phyloP scores from a whole-genome alignment of 371 early-diverging fungal genomes.

The Syncephalastrum contaminatum region DNA sequence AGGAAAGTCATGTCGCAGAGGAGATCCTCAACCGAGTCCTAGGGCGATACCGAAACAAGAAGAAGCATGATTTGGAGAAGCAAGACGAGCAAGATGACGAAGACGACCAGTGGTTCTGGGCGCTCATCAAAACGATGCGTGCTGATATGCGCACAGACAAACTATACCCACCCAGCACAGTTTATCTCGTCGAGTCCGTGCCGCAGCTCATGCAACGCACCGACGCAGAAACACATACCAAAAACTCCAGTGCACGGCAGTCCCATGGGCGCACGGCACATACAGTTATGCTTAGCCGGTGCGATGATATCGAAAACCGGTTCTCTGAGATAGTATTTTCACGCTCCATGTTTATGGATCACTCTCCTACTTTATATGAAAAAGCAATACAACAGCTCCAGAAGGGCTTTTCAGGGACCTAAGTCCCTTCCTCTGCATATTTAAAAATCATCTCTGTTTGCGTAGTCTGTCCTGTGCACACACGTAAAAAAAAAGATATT shows the following conservation, averaged over 20 bases:
- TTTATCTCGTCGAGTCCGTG: slow-evolving; percentile 61
- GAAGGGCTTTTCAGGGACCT: slow-evolving; percentile 24
- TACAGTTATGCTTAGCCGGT: slow-evolving; percentile 53
- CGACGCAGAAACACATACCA: slow-evolving; percentile 10
- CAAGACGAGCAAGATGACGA: slow-evolving; percentile 17
- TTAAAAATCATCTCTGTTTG: too few species aligned
- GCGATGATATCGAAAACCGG: slow-evolving; percentile 66
- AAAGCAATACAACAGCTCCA: slow-evolving; percentile 28
- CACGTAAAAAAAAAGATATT: too few species aligned
- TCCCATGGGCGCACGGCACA: slow-evolving; percentile 25
- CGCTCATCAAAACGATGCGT: slow-evolving; percentile 75
- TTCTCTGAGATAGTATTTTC: slow-evolving; percentile 72
- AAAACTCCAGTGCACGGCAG: slow-evolving; percentile 4
- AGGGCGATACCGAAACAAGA: slow-evolving; percentile 29
- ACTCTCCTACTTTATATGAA: slow-evolving; percentile 72
- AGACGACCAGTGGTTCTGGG: slow-evolving; percentile 79
- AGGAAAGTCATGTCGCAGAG: slow-evolving; percentile 67
- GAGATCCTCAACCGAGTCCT: slow-evolving; percentile 68
- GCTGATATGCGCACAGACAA: slow-evolving; percentile 82
- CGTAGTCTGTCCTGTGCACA: too few species aligned
- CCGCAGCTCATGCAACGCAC: slow-evolving; percentile 32
- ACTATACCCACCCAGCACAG: slow-evolving; percentile 75
- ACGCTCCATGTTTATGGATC: slow-evolving; percentile 72
- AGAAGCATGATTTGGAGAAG: background rate
- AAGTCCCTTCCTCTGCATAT: too few species aligned